These are phyloP conservation scores for Russula brevipes DNA, from an alignment of 768 basidiomycete genomes.

Conservation along the genomic window DNA sequence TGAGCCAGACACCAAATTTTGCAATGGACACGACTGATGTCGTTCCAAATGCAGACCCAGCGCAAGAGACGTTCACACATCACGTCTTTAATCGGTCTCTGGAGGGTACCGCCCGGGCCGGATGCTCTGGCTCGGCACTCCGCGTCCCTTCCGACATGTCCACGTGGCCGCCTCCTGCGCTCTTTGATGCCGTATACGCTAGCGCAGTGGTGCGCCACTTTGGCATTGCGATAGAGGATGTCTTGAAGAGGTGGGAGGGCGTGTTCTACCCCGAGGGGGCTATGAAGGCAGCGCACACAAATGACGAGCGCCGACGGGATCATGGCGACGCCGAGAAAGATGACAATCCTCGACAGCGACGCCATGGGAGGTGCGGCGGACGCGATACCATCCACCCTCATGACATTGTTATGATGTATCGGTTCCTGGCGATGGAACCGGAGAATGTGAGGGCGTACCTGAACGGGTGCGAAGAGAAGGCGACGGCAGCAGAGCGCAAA, in stretches of 20 bases:
- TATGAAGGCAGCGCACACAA: background rate
- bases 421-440: background rate
- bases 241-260: background rate
- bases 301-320: background rate
- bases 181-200: background rate
- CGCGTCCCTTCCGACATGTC: background rate
- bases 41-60: background rate
- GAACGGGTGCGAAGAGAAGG: background rate
- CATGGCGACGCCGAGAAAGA: background rate
- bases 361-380: background rate
- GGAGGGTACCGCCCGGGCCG: rapidly evolving
- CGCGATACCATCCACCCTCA: background rate
- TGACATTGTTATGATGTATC: background rate
- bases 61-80: background rate
- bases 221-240: background rate
- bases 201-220: background rate
- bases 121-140: background rate
- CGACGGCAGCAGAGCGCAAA: background rate
- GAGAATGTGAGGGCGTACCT: background rate
- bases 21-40: background rate
- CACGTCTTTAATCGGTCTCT: background rate
- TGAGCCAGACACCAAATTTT: constrained; percentile 2
- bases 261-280: background rate
- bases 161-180: background rate
- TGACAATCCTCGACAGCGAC: too few relatives aligned